Base-by-base conservation (phyloP, 176 grass and related monocot species). In the Carex pumila region DNA sequence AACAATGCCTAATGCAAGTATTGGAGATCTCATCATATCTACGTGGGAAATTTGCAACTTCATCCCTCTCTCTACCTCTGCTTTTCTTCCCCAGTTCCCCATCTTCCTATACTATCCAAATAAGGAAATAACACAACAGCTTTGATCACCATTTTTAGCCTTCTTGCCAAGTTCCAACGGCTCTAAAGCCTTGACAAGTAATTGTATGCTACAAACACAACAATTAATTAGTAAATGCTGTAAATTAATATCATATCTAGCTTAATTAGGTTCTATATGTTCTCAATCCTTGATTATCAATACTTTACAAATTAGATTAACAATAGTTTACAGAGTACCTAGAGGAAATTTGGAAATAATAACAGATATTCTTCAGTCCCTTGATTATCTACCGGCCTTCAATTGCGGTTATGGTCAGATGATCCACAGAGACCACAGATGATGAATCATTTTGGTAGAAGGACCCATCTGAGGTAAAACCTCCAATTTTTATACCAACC, bases 401-500 rank as follows among this genome's bases (percentile, higher is more conserved):
- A 32, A 83, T 52, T 22, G 3, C 9, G 0, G 60, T 83, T 21
- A 83, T 49, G 6, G 80, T 83, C 30, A 83, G 18, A 3, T 45
- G 56, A 67, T 83, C 37, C 4, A 19, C 43, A 45, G 43, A 45
- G 6, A 45, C 6, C 43, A 45, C 60, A 12, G 45, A 53, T 29
- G 52, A 11, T 11, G 49, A 58, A 8, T 60, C 75, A 31, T 52
- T 1, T 34, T 39, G 0, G 34, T 68, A 68, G 11, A 67, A 67
- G 43, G 43, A 65, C 55, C 58, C 22, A 18, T 68, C 59, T 17
- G 56, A 47, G 41, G 41, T 18, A 31, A 60, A 22, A 21, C 36
- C 31, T 68, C 65, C 17, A 30, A 63, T 65, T 84, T 34, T 89
- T 29, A 17, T 41, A 79, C 88, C 67, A 65, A 83, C 84, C 14